Evolutionary conservation across 306 rosid species (phyloP).

Genomic region (Calophaca sinica): DNA sequence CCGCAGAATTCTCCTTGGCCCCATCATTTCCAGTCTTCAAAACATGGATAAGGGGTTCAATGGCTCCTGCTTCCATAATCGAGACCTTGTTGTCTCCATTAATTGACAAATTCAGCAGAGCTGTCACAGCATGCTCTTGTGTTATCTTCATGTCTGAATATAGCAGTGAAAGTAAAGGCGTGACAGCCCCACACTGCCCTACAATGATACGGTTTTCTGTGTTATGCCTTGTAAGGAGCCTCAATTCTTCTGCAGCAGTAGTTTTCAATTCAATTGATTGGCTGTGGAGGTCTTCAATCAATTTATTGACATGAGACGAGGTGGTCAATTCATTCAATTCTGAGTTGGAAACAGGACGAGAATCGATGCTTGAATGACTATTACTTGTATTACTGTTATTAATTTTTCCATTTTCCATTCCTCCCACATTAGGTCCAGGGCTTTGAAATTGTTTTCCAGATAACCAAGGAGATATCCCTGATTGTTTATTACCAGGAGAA

Average conservation of each 20-base stretch:
- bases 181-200: slow-evolving; percentile 77
- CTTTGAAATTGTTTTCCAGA: slow-evolving; percentile 57
- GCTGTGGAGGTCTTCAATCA: slow-evolving; percentile 79
- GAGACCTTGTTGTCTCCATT: slow-evolving; percentile 77
- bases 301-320: slow-evolving; percentile 64
- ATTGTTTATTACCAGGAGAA: slow-evolving; percentile 53
- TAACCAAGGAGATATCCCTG: slow-evolving; percentile 47
- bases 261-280: slow-evolving; percentile 69
- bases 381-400: slow-evolving; percentile 46
- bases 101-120: slow-evolving; percentile 89
- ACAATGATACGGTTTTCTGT: slow-evolving; percentile 79
- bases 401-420: slow-evolving; percentile 54
- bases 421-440: slow-evolving; percentile 50
- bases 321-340: slow-evolving; percentile 62
- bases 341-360: slow-evolving; percentile 44
- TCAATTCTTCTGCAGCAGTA: slow-evolving; percentile 85
- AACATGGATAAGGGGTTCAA: slow-evolving; percentile 87
- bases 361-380: slow-evolving; percentile 46
- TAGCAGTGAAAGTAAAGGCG: slow-evolving; percentile 71
- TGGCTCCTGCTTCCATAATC: slow-evolving; percentile 88
- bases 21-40: slow-evolving; percentile 78
- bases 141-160: slow-evolving; percentile 67
- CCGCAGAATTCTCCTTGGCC: slow-evolving; percentile 97
- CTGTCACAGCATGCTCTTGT: slow-evolving; percentile 97
- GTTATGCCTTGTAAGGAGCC: slow-evolving; percentile 91